A percentile compares a stretch with the other conserved stretches of the same genome.
These are phyloP conservation scores for Chaetomiaceae sp. DNA, from an alignment of 2,329 filamentous ascomycete genomes.

Conservation along the genomic window DNA sequence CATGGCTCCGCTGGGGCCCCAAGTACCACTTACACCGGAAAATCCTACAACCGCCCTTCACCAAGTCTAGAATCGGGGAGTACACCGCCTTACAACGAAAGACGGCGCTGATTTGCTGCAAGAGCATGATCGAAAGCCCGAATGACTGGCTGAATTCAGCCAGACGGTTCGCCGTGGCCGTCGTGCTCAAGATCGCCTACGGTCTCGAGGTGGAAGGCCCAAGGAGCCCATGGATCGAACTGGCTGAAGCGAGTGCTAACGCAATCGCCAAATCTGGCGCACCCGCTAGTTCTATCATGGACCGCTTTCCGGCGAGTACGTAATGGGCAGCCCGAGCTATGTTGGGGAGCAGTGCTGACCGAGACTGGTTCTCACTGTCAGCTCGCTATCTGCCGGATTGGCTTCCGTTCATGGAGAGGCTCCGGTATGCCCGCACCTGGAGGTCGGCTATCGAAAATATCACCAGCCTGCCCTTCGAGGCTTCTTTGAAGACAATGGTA, in stretches of 20 bases:
- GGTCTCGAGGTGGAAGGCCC: constrained; percentile 26
- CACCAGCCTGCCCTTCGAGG: constrained; percentile 25
- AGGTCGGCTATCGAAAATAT: constrained; percentile 23
- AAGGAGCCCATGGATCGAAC: constrained; percentile 23
- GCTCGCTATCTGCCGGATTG: constrained; percentile 27
- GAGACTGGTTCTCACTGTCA: background rate
- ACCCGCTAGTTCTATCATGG: constrained; percentile 28
- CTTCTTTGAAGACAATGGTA: constrained; percentile 18
- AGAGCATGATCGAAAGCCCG: constrained; percentile 22
- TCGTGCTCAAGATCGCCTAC: constrained; percentile 27
- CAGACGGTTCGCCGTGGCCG: constrained; percentile 24
- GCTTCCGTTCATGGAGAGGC: constrained; percentile 29
- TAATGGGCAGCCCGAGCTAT: background rate
- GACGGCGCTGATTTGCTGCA: constrained; percentile 24
- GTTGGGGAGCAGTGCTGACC: background rate
- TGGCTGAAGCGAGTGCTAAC: constrained; percentile 24
- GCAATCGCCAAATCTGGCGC: constrained; percentile 27
- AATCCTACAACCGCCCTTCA: constrained; percentile 39
- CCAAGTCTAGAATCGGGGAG: constrained; percentile 29
- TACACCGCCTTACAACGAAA: constrained; percentile 20
- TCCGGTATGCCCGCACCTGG: constrained; percentile 27
- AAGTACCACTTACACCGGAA: constrained; percentile 39
- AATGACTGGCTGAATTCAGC: constrained; percentile 22
- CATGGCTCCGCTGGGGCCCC: constrained; percentile 39
- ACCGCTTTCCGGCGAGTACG: constrained; percentile 26